Percentiles rank a stretch among this genome's conserved stretches.
These are phyloP conservation scores for Punica granatum DNA, from an alignment of 345 rosid species.

Conservation along the genomic window DNA sequence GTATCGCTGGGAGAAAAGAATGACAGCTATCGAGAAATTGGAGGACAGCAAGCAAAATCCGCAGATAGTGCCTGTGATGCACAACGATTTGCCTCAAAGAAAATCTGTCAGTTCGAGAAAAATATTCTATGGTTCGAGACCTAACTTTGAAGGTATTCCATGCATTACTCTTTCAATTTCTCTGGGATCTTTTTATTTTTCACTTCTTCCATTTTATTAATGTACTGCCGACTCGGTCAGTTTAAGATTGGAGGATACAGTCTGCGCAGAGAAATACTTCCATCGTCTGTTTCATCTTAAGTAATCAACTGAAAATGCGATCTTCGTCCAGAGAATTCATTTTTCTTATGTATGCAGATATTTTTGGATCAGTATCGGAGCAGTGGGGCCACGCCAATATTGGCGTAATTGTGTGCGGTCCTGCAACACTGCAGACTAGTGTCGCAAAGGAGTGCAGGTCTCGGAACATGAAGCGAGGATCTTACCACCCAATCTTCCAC, in stretches of 20 bases:
- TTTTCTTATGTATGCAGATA: not conserved
- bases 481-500: conserved; percentile 24
- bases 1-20: conserved; percentile 53
- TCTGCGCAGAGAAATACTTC: not conserved
- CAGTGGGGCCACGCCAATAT: conserved; percentile 29
- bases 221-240: not conserved
- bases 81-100: conserved; percentile 9
- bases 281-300: not conserved
- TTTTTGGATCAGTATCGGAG: conserved; percentile 7
- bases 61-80: conserved; percentile 6
- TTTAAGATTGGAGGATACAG: no score
- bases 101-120: conserved; percentile 18
- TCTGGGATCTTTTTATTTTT: not conserved
- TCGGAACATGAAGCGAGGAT: conserved; percentile 14
- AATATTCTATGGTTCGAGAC: conserved; percentile 65
- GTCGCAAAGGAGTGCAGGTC: conserved; percentile 37
- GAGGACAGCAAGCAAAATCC: conserved; percentile 5
- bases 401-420: conserved; percentile 39
- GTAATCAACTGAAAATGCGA: not conserved
- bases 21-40: conserved; percentile 13
- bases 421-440: conserved; percentile 24
- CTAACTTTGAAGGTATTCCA: conserved; percentile 59
- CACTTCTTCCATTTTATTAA: not conserved
- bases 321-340: not conserved
- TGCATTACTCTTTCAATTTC: no score